Base-by-base conservation (phyloP, 2,329 filamentous ascomycete species). In the Tolypocladium amazonense region DNA sequence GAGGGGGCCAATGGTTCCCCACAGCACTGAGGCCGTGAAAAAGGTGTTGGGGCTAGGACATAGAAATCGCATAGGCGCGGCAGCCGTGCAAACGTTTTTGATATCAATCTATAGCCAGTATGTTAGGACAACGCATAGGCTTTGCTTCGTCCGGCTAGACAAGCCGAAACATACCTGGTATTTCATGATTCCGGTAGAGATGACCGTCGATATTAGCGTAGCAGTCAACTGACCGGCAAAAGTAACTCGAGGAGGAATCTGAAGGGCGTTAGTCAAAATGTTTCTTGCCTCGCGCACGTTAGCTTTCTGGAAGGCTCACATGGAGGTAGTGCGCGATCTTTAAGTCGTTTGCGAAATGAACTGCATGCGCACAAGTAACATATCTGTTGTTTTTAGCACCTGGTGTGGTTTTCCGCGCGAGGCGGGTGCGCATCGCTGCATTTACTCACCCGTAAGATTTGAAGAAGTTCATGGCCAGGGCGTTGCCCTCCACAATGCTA, bases 381-480 rank as follows among this genome's bases (percentile, higher is more conserved):
- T 69, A 74, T 45, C 68, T 62, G 27, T 23, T 15, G 30, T 37
- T n/a, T 20, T 54, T 33, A 54, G 30, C 20, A 23, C 20, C 18
- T 14, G n/a, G 11, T n/a, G 5, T n/a, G n/a, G n/a, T n/a, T n/a
- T n/a, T n/a, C n/a, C n/a, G n/a, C n/a, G n/a, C n/a, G n/a, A n/a
- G n/a, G n/a, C n/a, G n/a, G n/a, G n/a, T n/a, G n/a, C n/a, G n/a
- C n/a, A n/a, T n/a, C 7, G 39, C 15, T 8, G 14, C 12, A 33
- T 11, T 35, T 9, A 59, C 60, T 41, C 56, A 65, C 62, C 67
- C 73, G 45, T 71, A 76, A 0, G 72, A 69, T 68, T 80, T 80
- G 70, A 80, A 79, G 65, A 73, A 78, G 67, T 74, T 77, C 71
- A 79, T 76, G 45, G 73, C 76, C n/a, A 79, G 64, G 1, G 77